Conservation (phyloP, 345 rosid genomes). For the Microthlaspi erraticum region DNA sequence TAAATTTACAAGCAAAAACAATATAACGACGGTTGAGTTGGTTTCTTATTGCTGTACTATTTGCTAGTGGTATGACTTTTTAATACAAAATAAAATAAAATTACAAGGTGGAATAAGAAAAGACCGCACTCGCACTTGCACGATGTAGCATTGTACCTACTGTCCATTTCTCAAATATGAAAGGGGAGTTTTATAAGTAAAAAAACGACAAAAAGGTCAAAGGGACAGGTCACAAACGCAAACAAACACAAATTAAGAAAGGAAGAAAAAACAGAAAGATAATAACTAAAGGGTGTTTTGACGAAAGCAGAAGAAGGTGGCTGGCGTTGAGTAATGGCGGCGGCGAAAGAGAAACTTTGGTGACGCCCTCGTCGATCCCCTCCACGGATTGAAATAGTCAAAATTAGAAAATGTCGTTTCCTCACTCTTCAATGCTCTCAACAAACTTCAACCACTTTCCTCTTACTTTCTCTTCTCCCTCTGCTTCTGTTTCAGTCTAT, state of each 20-base stretch:
- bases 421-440: conserved; percentile 34
- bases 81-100: not conserved
- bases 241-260: not conserved
- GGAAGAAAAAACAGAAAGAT: not conserved
- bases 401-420: conserved; percentile 17
- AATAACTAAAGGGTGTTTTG: not conserved
- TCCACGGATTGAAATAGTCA: conserved; percentile 33
- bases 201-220: conserved; percentile 27
- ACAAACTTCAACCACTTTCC: conserved; percentile 34
- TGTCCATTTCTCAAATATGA: conserved; percentile 20
- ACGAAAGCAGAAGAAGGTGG: conserved; percentile 18
- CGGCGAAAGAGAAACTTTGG: conserved; percentile 28
- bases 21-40: not conserved
- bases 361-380: conserved; percentile 3
- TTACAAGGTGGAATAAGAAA: not conserved
- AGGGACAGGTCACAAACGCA: conserved; percentile 23
- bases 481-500: conserved; percentile 8
- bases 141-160: not conserved
- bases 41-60: not conserved
- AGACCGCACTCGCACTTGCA: conserved; percentile 2
- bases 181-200: not conserved
- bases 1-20: not conserved
- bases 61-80: not conserved
- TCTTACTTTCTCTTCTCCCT: conserved; percentile 23
- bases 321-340: conserved; percentile 28